Evolutionary conservation across 306 rosid genomes (phyloP), one percentile per base, ranked within the genome.

Genomic region (Boehmeria nivea): DNA sequence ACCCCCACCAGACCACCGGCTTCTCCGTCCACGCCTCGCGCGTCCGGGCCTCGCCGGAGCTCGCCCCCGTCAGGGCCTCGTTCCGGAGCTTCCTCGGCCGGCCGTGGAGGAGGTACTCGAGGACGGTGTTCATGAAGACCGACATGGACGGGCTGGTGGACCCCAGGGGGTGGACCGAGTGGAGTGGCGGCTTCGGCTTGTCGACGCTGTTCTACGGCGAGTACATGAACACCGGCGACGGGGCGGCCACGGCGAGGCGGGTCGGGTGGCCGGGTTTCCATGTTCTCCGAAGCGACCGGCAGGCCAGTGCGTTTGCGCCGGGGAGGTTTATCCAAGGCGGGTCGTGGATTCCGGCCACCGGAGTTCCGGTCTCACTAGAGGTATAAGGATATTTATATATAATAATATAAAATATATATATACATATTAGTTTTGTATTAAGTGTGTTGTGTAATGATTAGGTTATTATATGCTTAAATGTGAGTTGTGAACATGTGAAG

Each of bases 231-330:
- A 56, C 20, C 0, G 93, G 94, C 0, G 19, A 0, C 11, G 87
- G 87, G 38, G 88, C 89, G 0, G 67, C 78, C 2, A 71, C 82
- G 3, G 17, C 34, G 1, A 11, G 54, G 20, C 79, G 95, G 52
- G 94, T 89, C 3, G 71, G 46, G 2, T 83, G 97, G 88, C 83
- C 76, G 16, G 84, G 95, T 3, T 86, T 89, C 51, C 97, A 81
- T 71, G 84, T 69, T 18, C 25, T 86, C 25, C 49, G 1, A 1
- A 61, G 64, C 46, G 48, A 67, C 3, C 18, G 0, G 15, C 71
- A 89, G 43, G 95, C 73, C 0, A 12, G 58, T 7, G 65, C 71
- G 2, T 89, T 79, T 33, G 17, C 78, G 0, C 81, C 72, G 16
- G 25, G 22, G 11, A 46, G 42, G 22, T 83, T 89, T 51, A 66